Percentiles rank a stretch among this genome's conserved stretches.
Conservation (phyloP, 1,139 yeast species). For the Pichia sp. region DNA sequence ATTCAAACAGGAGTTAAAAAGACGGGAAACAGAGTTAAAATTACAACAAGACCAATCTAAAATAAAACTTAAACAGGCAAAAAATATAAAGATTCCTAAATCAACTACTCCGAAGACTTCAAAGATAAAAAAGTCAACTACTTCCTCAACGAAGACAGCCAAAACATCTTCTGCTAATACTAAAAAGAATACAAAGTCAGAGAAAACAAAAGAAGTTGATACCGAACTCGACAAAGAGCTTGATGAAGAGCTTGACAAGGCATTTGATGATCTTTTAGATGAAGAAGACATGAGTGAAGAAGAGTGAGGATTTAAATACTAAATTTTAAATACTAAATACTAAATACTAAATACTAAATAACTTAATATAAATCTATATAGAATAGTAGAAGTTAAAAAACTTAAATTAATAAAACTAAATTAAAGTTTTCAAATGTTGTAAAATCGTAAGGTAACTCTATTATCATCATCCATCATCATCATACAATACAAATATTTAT, state of each 20-base stretch:
- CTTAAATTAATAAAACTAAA: too few species aligned
- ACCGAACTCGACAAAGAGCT: conserved; percentile 16
- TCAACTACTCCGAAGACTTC: conserved; percentile 1
- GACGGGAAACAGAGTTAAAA: background rate
- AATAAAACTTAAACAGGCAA: background rate
- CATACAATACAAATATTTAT: too few species aligned
- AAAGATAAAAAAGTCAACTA: background rate
- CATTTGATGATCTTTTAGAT: conserved; percentile 22
- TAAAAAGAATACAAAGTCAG: background rate
- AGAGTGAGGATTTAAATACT: conserved; percentile 9
- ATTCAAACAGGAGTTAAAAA: background rate
- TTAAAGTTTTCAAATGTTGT: too few species aligned
- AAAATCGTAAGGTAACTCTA: too few species aligned
- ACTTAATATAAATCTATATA: too few species aligned
- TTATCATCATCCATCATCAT: too few species aligned
- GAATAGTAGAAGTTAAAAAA: too few species aligned
- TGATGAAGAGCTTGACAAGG: conserved; percentile 23
- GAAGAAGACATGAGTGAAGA: conserved; percentile 26
- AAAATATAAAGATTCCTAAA: background rate
- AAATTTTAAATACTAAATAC: too few species aligned
- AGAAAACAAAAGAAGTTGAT: background rate
- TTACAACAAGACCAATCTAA: background rate
- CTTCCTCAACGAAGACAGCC: background rate
- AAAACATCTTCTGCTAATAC: background rate
- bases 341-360: too few species aligned